Percentiles rank a stretch among this genome's conserved stretches.
Conservation (phyloP, 78 protist genomes). For the Ministeria vibrans region DNA sequence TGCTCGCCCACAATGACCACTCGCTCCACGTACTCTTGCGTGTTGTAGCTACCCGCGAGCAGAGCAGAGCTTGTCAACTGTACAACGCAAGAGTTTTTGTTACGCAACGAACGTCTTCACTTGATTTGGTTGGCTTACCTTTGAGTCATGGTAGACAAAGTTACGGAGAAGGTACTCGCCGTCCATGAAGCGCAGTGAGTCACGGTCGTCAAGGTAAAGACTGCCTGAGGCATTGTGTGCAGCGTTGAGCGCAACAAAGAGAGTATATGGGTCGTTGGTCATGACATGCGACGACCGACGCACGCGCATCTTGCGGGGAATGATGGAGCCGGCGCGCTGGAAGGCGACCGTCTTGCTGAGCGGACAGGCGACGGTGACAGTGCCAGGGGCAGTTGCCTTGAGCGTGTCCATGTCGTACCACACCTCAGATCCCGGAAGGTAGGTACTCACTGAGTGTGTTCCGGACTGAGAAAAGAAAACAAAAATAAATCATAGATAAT, state of each 20-base stretch:
- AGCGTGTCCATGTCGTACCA: slow-evolving; percentile 4
- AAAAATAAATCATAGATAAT: too few relatives aligned
- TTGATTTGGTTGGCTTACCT: not conserved
- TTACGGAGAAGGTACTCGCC: slow-evolving; percentile 39
- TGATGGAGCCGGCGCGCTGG: slow-evolving; percentile 82
- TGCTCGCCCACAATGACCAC: slow-evolving; percentile 45
- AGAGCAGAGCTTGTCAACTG: not conserved
- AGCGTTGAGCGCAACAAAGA: slow-evolving; percentile 48
- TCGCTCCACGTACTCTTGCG: slow-evolving; percentile 25
- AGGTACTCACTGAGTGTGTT: not conserved
- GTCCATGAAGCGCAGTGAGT: slow-evolving; percentile 31
- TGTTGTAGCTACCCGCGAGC: not conserved
- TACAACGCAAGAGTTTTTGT: not conserved
- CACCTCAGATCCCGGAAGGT: not conserved
- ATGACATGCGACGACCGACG: slow-evolving; percentile 53
- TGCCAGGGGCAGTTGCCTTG: not conserved
- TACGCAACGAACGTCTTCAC: not conserved
- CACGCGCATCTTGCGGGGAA: slow-evolving; percentile 70
- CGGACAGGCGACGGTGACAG: not conserved
- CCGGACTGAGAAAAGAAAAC: too few relatives aligned
- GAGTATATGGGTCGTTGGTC: slow-evolving; percentile 85
- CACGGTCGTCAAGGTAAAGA: slow-evolving; percentile 77
- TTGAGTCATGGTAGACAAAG: not conserved
- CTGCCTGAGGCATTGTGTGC: slow-evolving; percentile 52
- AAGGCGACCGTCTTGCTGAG: slow-evolving; percentile 47